Conservation (phyloP, 2,329 filamentous ascomycete genomes). For the Neofusicoccum sp. region DNA sequence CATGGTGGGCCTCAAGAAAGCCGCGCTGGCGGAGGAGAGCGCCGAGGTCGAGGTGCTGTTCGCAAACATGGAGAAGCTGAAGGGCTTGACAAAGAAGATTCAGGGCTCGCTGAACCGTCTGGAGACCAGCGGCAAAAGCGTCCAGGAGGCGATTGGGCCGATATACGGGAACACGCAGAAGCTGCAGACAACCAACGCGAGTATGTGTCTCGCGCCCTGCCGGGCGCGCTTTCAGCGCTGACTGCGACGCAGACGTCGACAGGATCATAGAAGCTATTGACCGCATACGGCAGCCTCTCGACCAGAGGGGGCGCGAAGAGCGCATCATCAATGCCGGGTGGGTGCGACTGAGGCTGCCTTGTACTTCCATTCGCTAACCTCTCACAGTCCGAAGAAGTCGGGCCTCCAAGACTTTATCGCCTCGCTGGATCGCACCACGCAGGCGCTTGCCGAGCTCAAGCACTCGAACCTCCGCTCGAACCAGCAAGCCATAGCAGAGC, state of each 20-base stretch:
- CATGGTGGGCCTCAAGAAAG: conserved; percentile 60
- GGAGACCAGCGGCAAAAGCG: conserved; percentile 85
- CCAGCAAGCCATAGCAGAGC: conserved; percentile 81
- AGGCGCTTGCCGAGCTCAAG: conserved; percentile 81
- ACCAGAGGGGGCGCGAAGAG: conserved; percentile 90
- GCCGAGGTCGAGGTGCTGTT: conserved; percentile 69
- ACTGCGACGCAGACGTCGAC: conserved; percentile 69
- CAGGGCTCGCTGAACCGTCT: conserved; percentile 82
- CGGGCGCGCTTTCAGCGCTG: not conserved
- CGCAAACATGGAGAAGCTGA: conserved; percentile 84
- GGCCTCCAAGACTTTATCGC: conserved; percentile 84
- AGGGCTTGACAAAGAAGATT: conserved; percentile 92
- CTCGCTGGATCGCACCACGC: conserved; percentile 85
- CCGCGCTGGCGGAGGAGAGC: conserved; percentile 65
- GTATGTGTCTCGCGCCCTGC: conserved; percentile 48
- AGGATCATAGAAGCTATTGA: conserved; percentile 85
- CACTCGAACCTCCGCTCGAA: conserved; percentile 91
- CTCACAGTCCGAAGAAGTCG: conserved; percentile 69
- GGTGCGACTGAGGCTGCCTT: conserved; percentile 30
- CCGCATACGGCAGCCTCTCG: conserved; percentile 82
- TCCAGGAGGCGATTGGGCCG: conserved; percentile 88
- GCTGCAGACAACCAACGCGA: conserved; percentile 83
- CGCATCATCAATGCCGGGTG: conserved; percentile 82
- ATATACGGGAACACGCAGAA: conserved; percentile 90
- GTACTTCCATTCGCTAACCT: conserved; percentile 19